Percentiles rank a stretch among this genome's conserved stretches.
Conservation (phyloP, 2,329 filamentous ascomycete genomes). For the Colletotrichum lentis region DNA sequence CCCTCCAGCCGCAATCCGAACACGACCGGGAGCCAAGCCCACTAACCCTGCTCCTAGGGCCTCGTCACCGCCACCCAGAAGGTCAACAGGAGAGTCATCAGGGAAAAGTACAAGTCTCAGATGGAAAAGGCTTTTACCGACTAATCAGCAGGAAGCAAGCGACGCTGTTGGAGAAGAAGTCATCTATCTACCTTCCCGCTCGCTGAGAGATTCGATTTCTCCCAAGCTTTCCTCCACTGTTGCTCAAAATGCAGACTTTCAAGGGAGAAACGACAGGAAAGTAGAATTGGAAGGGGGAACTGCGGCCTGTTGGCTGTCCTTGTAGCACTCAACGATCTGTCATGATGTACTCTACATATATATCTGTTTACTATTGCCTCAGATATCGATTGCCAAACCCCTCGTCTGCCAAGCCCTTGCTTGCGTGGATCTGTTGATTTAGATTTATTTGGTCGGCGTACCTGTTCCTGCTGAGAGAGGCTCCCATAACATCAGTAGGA, state of each 20-base stretch:
- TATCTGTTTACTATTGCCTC: background rate
- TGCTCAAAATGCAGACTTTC: background rate
- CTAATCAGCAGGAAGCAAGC: background rate
- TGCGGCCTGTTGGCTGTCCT: background rate
- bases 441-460: background rate
- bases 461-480: background rate
- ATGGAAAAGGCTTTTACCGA: conserved; percentile 54
- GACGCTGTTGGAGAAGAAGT: background rate
- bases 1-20: background rate
- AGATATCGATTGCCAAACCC: background rate
- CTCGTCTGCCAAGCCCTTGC: background rate
- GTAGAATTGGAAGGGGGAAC: background rate
- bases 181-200: background rate
- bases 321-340: conserved; percentile 5
- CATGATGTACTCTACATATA: background rate
- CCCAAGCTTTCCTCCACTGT: background rate
- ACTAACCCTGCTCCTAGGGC: conserved; percentile 52
- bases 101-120: conserved; percentile 60
- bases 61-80: conserved; percentile 70
- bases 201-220: background rate
- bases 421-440: background rate
- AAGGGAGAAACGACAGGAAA: background rate
- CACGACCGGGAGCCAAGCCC: too few relatives aligned
- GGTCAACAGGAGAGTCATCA: conserved; percentile 63
- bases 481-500: background rate